Base-by-base conservation (phyloP, 1,284 basidiomycete genomes). In the Ganoderma sinense region DNA sequence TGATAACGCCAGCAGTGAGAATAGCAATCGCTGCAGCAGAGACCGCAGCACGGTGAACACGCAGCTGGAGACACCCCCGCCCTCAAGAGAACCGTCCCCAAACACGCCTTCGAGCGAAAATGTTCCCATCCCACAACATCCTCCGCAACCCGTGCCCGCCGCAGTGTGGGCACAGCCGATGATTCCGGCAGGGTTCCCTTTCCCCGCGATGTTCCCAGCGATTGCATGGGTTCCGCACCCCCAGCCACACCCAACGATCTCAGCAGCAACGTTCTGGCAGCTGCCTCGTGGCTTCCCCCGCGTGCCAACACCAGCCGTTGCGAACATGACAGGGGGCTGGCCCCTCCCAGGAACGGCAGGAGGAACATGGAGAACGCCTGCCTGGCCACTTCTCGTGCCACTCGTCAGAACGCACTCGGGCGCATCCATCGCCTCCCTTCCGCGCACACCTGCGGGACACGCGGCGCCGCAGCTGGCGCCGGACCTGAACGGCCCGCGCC, bases 171-270 rank as follows among this genome's bases (percentile, higher is more conserved):
- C 59, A 61, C 59, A 61, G 59, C 59, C 59, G 39, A 40, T 26
- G 11, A 61, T 61, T 26, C 36, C 59, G 59, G 59, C 59, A 61
- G 59, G 59, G 59, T 61, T 61, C n/a, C 36, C 59, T 20, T 41
- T 61, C 39, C 56, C 56, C 16, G 56, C 56, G 33, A 26, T 61
- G 59, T 41, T 40, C 59, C 40, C 71, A 18, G 39, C 60, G 55
- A n/a, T 81, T 40, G 72, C 77, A 20, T 82, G 82, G 82, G 75
- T 72, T 4, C 80, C 80, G 2, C 73, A 81, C 58, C 78, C 79
- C 2, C 74, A 75, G 13, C 72, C 70, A 4, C 75, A 69, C 23
- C 78, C 75, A 1, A 62, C 62, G 26, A 63, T 76, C 55, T 62
- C 75, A 10, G 40, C 75, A 6, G n/a, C 65, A 0, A 63, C 60